Conservation (phyloP, 768 basidiomycete species). For the Pleurotus tuoliensis region DNA sequence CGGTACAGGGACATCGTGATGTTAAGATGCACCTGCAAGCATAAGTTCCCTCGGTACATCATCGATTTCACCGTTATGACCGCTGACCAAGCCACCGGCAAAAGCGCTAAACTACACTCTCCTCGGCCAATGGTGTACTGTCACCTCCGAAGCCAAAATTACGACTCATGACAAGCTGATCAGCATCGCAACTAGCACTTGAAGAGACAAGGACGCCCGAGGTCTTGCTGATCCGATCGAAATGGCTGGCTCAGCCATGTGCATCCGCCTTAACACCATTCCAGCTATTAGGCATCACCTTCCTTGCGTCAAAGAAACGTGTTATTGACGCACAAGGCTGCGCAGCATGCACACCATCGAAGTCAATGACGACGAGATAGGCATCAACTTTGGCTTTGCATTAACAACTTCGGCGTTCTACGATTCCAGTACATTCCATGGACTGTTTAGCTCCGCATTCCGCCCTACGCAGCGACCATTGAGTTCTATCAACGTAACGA, state of each 20-base stretch:
- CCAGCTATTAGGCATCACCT: neutral
- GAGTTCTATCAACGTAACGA: neutral
- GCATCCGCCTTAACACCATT: conserved; percentile 7
- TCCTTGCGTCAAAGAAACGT: neutral
- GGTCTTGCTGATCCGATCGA: neutral
- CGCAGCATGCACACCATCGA: neutral
- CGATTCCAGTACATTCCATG: conserved; percentile 3
- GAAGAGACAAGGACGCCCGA: neutral
- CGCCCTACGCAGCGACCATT: neutral
- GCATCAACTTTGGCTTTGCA: neutral
- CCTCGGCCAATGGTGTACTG: neutral
- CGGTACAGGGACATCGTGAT: conserved; percentile 6
- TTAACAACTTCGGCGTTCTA: neutral
- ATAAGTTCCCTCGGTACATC: conserved; percentile 1
- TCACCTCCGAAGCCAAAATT: neutral
- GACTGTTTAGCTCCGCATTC: conserved; percentile 6
- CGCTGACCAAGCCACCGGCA: neutral
- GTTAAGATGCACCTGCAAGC: neutral
- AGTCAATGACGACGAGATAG: neutral
- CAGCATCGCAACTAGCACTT: neutral
- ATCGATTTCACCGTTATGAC: neutral
- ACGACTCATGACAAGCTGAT: neutral
- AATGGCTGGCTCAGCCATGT: neutral
- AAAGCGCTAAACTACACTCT: neutral
- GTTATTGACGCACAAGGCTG: neutral